Percentiles rank a stretch among this genome's conserved stretches.
Conservation (phyloP, 495 filamentous ascomycete genomes). For the Penicillium lividum region DNA sequence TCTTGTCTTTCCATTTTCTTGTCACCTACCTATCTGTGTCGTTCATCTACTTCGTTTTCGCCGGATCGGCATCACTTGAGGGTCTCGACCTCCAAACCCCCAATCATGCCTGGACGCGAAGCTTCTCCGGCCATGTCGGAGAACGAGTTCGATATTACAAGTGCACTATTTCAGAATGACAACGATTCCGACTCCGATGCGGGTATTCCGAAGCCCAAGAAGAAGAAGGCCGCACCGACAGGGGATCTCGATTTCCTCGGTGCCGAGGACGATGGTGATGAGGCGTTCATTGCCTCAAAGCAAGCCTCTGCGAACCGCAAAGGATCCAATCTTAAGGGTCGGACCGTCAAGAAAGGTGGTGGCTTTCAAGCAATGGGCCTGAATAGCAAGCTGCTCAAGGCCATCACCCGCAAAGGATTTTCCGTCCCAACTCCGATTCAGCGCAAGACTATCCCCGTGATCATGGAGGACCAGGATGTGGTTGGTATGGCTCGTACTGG, state of each 20-base stretch:
- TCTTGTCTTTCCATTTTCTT: constrained; percentile 1
- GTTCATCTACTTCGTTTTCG: neutral
- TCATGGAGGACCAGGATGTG: constrained; percentile 86
- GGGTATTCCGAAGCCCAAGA: constrained; percentile 24
- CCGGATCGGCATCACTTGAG: constrained; percentile 1
- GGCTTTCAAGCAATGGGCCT: constrained; percentile 98
- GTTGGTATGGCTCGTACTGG: constrained; percentile 97
- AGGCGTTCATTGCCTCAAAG: constrained; percentile 81
- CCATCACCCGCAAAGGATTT: constrained; percentile 91
- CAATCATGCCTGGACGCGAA: constrained; percentile 58
- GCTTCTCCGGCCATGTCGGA: constrained; percentile 85
- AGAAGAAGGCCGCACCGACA: constrained; percentile 37
- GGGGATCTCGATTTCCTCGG: constrained; percentile 50
- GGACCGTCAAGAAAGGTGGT: constrained; percentile 86
- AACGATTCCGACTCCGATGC: constrained; percentile 51
- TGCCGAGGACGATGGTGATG: constrained; percentile 69
- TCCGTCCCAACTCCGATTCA: constrained; percentile 96
- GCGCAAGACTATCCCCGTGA: constrained; percentile 89
- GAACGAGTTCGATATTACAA: constrained; percentile 87
- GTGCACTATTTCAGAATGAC: constrained; percentile 67
- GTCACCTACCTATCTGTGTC: neutral
- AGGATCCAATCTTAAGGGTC: constrained; percentile 74
- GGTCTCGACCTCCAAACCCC: neutral
- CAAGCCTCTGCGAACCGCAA: constrained; percentile 89
- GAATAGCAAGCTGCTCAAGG: constrained; percentile 76